Base-by-base conservation (phyloP, 495 filamentous ascomycete species). In the Cercophora newfieldiana region DNA sequence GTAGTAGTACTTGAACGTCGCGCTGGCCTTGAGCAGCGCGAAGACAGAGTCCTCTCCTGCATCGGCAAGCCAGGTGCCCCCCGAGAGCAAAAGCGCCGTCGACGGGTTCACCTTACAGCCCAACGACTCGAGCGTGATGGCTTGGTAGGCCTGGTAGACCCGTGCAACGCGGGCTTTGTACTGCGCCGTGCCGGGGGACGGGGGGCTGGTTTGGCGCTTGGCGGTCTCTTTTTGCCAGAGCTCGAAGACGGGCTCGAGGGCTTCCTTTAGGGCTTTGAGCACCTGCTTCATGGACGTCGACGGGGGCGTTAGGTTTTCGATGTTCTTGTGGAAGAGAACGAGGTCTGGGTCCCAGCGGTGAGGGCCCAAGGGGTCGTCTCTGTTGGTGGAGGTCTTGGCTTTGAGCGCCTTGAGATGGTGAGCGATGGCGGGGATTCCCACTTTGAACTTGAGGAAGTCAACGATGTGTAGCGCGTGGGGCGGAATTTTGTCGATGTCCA, bases 371-470 rank as follows among this genome's bases (percentile, higher is more conserved):
- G 44, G 44, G 3, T 51, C 47, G 33, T 28, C 24, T 61, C 1
- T 65, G 63, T 3, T 49, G 49, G 19, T 51, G 49, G 19, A 7
- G 48, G 1, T 57, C n/a, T 59, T 26, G 2, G 71, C 64, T 24
- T 74, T 37, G 5, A 86, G 79, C 7, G 83, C 76, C 18, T 70
- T 70, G 0, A 88, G 75, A 7, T 88, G 85, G 1, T 71, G 72
- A 10, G 85, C 69, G 14, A 85, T 78, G 25, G 88, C 83, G 0
- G 79, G 78, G 16, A 73, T 75, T 3, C 88, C 83, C 3, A 92
- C 82, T 0, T 74, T 68, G 61, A 92, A 92, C 63, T 88, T 88
- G 28, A 97, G 79, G 30, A 86, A 85, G 72, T 97, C 93, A 58
- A 93, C 83, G 51, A 96, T 86, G 68, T 90, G 84, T 0, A 81